phyloP scores from a whole-genome alignment of 164 flowering plant genomes.

The Amborella trichopoda region DNA sequence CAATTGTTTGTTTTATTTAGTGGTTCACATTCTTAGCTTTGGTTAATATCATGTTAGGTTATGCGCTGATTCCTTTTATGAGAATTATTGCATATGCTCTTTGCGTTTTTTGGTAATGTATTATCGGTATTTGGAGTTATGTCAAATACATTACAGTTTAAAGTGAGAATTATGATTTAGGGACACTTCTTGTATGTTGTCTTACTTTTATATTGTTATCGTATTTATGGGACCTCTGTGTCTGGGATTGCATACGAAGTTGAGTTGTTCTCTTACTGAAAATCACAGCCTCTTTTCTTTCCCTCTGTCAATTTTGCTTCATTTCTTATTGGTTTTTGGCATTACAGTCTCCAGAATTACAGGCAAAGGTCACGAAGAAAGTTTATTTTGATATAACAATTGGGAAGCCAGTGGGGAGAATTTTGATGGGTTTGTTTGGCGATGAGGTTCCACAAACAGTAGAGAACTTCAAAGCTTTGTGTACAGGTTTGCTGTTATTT shows the following conservation, averaged over 20 bases:
- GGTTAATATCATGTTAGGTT: too few species aligned
- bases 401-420: conserved; percentile 87
- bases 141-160: too few species aligned
- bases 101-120: too few species aligned
- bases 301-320: neutral
- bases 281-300: neutral
- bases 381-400: conserved; percentile 83
- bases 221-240: neutral
- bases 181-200: neutral
- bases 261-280: neutral
- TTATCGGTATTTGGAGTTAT: too few species aligned
- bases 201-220: neutral
- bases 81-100: too few species aligned
- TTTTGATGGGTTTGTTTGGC: conserved; percentile 89
- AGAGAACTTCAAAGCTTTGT: conserved; percentile 91
- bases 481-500: conserved; percentile 48
- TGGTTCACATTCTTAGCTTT: too few species aligned
- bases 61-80: too few species aligned
- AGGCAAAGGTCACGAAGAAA: conserved; percentile 73
- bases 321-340: conserved; percentile 2
- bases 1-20: neutral
- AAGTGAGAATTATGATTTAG: neutral
- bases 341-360: conserved; percentile 43
- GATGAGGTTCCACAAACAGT: conserved; percentile 95
- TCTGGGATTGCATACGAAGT: neutral